Conservation (phyloP, 345 rosid species). For the Eucalyptus globulus region DNA sequence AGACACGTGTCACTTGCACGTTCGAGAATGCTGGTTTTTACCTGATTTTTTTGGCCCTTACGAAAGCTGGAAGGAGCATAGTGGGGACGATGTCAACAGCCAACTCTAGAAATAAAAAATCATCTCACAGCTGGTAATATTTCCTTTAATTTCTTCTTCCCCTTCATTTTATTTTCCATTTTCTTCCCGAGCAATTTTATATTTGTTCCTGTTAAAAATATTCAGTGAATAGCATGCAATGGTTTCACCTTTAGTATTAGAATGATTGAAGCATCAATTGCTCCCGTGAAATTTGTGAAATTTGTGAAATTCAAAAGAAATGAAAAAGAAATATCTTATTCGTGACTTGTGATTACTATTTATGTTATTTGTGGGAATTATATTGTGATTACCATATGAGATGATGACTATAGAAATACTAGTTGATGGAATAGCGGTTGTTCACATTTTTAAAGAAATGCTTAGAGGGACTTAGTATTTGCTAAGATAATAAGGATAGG, state of each 20-base stretch:
- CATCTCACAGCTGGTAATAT: neutral
- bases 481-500: neutral
- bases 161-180: neutral
- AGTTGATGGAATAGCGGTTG: neutral
- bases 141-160: neutral
- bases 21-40: neutral
- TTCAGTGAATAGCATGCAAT: neutral
- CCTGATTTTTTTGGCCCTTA: neutral
- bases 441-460: neutral
- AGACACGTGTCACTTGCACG: neutral
- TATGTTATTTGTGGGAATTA: neutral
- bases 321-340: neutral
- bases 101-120: neutral
- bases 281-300: neutral
- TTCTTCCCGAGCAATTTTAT: neutral
- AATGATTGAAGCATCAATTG: neutral
- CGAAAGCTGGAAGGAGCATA: neutral
- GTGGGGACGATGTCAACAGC: neutral
- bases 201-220: neutral
- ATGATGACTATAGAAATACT: neutral
- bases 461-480: neutral
- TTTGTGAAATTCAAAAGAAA: neutral
- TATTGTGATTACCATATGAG: neutral
- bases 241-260: neutral
- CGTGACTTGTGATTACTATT: fast-evolving